Base-by-base conservation (phyloP, 169 alveolate genomes). In the Cryptosporidium viatorum region DNA sequence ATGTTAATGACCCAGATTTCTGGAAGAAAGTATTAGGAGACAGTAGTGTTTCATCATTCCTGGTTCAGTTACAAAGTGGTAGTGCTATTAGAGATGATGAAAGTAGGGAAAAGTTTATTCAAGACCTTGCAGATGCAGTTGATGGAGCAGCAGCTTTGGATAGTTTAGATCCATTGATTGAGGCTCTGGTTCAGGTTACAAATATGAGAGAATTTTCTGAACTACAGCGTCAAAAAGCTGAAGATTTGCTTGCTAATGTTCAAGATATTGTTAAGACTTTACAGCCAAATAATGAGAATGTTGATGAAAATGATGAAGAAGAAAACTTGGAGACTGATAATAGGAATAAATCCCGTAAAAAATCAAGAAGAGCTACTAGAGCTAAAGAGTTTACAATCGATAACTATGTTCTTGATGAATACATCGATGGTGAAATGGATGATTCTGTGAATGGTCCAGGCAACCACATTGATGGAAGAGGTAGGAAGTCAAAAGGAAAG, bases 1-100 rank as follows among this genome's bases (percentile, higher is more conserved):
- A 95, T 69, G 86, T 95, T 35, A 93, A 93, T 73, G 97, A 95
- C 70, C 96, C 97, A 21, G 93, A 94, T 29, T 95, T 94, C 68
- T 95, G 97, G 97, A 91, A 94, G 55, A 94, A 93, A 70, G 93
- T 94, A 29, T 68, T 94, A 55, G 94, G 92, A 0, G 87, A 71
- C 33, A 80, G 89, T 33, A 80, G 89, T 33, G 89, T 80, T 12
- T 80, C 89, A 29, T 80, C 89, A 29, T 80, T 80, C 50, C 48
- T 80, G 3, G 89, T 80, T 4, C 89, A 80, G 69, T 35, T 80
- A 29, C 89, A 80, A 45, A 80, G 89, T n/a, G 89, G 89, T 3
- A 80, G 89, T 48, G 89, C 89, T 23, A 59, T 62, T 26, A 80
- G 89, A 31, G 89, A 80, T 50, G 89, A 65, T 23, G 89, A 80